A percentile compares a stretch with the other conserved stretches of the same genome.
Evolutionary conservation across 1,284 basidiomycete species (phyloP).

Genomic region (Takashimella koratensis): DNA sequence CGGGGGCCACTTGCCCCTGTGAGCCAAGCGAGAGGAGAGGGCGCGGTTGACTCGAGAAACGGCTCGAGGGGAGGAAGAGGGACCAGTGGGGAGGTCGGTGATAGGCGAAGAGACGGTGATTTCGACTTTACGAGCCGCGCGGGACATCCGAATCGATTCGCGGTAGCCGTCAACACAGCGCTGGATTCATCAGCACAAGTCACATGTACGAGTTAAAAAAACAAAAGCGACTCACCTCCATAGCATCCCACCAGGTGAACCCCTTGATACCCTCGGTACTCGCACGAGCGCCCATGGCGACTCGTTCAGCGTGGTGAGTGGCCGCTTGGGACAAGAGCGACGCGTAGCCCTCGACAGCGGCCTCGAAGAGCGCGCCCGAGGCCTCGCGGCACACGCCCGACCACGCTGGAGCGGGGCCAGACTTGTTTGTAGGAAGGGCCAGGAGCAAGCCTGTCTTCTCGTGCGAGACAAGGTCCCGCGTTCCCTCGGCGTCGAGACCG

Average conservation of each 20-base stretch:
- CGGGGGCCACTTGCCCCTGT: slow-evolving; percentile 2
- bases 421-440: slow-evolving; percentile 26
- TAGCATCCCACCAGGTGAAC: slow-evolving; percentile 56
- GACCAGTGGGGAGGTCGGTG: slow-evolving; percentile 1
- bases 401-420: slow-evolving; percentile 18
- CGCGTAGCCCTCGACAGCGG: slow-evolving; percentile 51
- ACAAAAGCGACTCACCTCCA: too few species aligned
- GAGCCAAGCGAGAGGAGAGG: slow-evolving; percentile 19
- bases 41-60: slow-evolving; percentile 26
- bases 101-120: slow-evolving; percentile 8
- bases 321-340: slow-evolving; percentile 48
- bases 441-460: slow-evolving; percentile 52
- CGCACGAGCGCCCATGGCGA: slow-evolving; percentile 49
- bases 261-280: slow-evolving; percentile 48
- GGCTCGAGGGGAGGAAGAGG: slow-evolving; percentile 3
- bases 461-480: slow-evolving; percentile 56
- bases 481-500: slow-evolving; percentile 58
- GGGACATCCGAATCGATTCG: slow-evolving; percentile 40
- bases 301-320: slow-evolving; percentile 43
- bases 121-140: slow-evolving; percentile 7
- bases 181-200: too few species aligned
- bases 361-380: slow-evolving; percentile 40
- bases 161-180: slow-evolving; percentile 55
- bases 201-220: slow-evolving; percentile 19
- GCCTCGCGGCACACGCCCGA: slow-evolving; percentile 43